These are phyloP conservation scores for Extremus antarcticus DNA, from an alignment of 495 filamentous ascomycete species.

Conservation along the genomic window DNA sequence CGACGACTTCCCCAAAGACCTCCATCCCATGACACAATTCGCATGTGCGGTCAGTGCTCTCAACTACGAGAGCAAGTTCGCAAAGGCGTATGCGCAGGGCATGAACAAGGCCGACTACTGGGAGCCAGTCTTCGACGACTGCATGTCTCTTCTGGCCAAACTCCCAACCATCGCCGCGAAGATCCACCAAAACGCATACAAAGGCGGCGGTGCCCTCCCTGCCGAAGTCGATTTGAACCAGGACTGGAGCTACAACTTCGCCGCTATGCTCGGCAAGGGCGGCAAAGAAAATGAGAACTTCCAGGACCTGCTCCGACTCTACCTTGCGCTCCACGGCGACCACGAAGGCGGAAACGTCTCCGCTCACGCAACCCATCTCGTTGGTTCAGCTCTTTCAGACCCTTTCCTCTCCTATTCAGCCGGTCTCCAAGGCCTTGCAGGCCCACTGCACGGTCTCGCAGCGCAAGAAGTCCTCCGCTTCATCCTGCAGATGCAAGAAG, in stretches of 20 bases:
- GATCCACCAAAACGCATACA: constrained; percentile 86
- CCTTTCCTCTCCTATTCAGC: constrained; percentile 94
- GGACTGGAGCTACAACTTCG: constrained; percentile 98
- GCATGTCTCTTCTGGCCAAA: constrained; percentile 87
- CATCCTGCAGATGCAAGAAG: constrained; percentile 86
- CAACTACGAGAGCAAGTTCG: constrained; percentile 85
- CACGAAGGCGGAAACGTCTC: constrained; percentile 98
- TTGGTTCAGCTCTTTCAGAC: constrained; percentile 90
- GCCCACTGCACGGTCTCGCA: constrained; percentile 87
- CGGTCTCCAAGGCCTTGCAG: constrained; percentile 87
- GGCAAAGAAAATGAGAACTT: constrained; percentile 81
- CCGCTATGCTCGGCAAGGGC: constrained; percentile 86
- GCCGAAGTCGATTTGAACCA: constrained; percentile 68
- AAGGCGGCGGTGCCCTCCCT: constrained; percentile 63
- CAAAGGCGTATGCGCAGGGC: constrained; percentile 81
- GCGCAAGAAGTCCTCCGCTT: constrained; percentile 96
- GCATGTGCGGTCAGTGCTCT: constrained; percentile 86
- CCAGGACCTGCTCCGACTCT: constrained; percentile 85
- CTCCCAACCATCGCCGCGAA: constrained; percentile 93
- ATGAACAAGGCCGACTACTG: constrained; percentile 92
- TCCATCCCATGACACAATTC: constrained; percentile 98
- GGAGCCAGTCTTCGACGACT: constrained; percentile 97
- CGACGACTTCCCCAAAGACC: constrained; percentile 72
- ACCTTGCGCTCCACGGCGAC: constrained; percentile 93
- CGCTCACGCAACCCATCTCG: constrained; percentile 92